These are phyloP conservation scores for Vitis hybrid DNA, from an alignment of 177 flowering plant species.

Conservation along the genomic window DNA sequence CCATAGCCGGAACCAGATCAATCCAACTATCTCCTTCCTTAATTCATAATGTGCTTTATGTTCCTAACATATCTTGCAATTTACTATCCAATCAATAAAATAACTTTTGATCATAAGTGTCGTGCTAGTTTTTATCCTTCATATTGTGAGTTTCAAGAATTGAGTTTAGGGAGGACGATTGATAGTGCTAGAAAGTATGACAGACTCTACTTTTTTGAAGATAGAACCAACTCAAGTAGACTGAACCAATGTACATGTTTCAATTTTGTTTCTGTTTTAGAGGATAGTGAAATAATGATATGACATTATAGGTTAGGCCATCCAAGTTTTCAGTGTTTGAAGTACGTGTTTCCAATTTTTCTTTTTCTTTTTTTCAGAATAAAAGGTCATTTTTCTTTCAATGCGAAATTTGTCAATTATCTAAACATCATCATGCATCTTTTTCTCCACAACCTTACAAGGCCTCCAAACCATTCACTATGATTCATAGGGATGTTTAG, in stretches of 20 bases:
- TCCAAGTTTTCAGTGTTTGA: not conserved
- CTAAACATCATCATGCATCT: not conserved
- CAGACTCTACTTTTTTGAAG: not conserved
- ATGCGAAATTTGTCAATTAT: not conserved
- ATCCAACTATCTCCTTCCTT: not conserved
- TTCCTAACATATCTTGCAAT: not conserved
- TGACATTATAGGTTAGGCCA: no score
- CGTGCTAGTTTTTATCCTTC: not conserved
- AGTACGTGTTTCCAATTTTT: not conserved
- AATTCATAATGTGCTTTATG: not conserved
- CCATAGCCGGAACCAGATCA: not conserved
- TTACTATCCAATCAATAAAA: not conserved
- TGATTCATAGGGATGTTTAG: no score
- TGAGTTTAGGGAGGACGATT: not conserved
- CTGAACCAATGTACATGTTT: not conserved
- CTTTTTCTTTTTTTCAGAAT: not conserved
- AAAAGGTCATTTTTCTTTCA: not conserved
- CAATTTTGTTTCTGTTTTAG: no score
- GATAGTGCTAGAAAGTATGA: not conserved
- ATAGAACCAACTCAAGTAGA: not conserved
- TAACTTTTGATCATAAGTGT: not conserved
- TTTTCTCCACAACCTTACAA: not conserved
- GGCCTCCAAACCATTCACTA: not conserved
- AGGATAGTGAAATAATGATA: not conserved
- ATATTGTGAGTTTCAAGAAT: slow-evolving; percentile 3